These are phyloP conservation scores for Leishmania aethiopica DNA, from an alignment of 208 protist species.

Conservation along the genomic window DNA sequence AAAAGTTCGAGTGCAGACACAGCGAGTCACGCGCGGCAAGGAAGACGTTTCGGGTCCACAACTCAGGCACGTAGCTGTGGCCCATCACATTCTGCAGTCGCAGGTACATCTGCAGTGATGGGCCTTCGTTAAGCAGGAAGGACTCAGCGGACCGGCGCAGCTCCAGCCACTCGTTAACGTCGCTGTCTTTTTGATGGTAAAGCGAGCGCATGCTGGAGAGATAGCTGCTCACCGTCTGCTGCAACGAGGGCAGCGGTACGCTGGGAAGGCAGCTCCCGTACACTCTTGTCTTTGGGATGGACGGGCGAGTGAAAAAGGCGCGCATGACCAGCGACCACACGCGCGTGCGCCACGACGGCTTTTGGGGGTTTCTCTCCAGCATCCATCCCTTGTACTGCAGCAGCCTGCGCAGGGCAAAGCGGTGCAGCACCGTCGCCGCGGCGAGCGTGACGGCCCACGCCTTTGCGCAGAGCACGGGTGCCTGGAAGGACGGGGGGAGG, in stretches of 20 bases:
- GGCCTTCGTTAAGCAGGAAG: slow-evolving; percentile 81
- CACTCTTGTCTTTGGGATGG: slow-evolving; percentile 52
- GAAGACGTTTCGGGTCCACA: slow-evolving; percentile 91
- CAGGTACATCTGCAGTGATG: slow-evolving; percentile 71
- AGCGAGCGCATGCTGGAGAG: slow-evolving; percentile 63
- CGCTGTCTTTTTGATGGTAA: slow-evolving; percentile 35
- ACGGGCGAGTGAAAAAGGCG: slow-evolving; percentile 53
- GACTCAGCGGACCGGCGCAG: slow-evolving; percentile 44
- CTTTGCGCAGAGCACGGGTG: slow-evolving; percentile 50
- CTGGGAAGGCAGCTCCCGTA: slow-evolving; percentile 77
- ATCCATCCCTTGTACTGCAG: slow-evolving; percentile 82
- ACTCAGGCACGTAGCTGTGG: slow-evolving; percentile 86
- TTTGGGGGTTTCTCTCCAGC: slow-evolving; percentile 41
- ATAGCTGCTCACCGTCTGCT: slow-evolving; percentile 67
- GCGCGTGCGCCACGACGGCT: slow-evolving; percentile 45
- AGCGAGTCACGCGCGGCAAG: slow-evolving; percentile 72
- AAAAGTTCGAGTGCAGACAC: slow-evolving; percentile 92
- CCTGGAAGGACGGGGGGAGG: slow-evolving; percentile 37
- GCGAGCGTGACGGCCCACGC: slow-evolving; percentile 35
- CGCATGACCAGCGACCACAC: slow-evolving; percentile 62
- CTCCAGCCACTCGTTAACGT: slow-evolving; percentile 49
- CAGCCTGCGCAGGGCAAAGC: slow-evolving; percentile 64
- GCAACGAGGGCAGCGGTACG: slow-evolving; percentile 75
- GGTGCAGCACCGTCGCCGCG: slow-evolving; percentile 55
- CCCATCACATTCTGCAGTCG: slow-evolving; percentile 66